phyloP scores from a whole-genome alignment of 257 asterid species.

The Cynanchum wilfordii region DNA sequence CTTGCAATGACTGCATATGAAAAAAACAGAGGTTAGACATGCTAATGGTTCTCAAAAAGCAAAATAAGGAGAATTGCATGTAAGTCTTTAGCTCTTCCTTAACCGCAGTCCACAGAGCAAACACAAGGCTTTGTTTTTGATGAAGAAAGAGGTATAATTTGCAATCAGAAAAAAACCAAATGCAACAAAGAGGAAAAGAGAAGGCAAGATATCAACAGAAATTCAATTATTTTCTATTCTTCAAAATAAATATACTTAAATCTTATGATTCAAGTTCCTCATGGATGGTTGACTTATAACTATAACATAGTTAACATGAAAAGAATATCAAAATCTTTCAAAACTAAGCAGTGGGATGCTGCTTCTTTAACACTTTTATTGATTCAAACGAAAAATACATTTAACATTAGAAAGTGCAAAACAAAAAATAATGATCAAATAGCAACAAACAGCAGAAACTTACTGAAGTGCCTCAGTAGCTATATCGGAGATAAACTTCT shows the following conservation, averaged over 20 bases:
- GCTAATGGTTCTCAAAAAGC: background rate
- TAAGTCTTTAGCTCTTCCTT: background rate
- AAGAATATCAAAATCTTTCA: background rate
- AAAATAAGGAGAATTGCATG: background rate
- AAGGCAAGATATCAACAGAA: background rate
- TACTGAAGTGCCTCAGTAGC: slow-evolving; percentile 99
- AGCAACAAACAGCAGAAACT: slow-evolving; percentile 20
- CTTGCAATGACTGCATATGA: slow-evolving; percentile 72
- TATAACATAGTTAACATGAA: background rate
- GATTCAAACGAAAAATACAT: background rate
- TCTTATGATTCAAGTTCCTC: background rate
- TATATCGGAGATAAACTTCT: slow-evolving; percentile 92
- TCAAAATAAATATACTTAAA: background rate
- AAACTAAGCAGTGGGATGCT: background rate
- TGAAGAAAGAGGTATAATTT: background rate
- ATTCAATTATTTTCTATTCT: background rate
- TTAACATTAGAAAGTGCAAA: background rate
- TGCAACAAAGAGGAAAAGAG: background rate
- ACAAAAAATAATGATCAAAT: background rate
- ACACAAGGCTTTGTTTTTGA: background rate
- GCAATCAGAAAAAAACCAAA: background rate
- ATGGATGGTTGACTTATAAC: background rate
- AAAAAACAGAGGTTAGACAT: slow-evolving; percentile 12
- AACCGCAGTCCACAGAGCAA: background rate
- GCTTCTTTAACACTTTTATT: background rate